Base-by-base conservation (phyloP, 306 rosid species). In the Oemleria cerasiformis region DNA sequence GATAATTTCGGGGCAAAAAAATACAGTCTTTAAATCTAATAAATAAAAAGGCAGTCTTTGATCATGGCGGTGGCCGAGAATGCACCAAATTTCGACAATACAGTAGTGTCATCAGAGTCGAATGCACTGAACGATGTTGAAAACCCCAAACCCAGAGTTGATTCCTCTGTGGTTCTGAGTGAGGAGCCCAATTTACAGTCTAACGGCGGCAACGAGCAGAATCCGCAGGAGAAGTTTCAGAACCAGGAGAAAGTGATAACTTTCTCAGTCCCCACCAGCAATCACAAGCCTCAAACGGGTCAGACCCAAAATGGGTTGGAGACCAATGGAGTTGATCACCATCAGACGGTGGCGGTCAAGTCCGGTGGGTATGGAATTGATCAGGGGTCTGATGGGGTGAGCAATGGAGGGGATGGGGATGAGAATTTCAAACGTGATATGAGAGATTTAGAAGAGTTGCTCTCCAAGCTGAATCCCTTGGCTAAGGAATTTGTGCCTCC, bases 401-500 rank as follows among this genome's bases (percentile, higher is more conserved):
- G 76, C 30, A 80, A 84, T 60, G 93, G 82, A 42, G 81, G 73
- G 6, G 74, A 82, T 21, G 87, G 79, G 42, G 88, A 76, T 20
- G 93, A 88, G 57, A 85, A 67, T 74, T 90, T 74, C 71, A 88
- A 90, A 70, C 78, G 81, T 20, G 95, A 91, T 43, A 94, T 94
- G 90, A 91, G 92, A 84, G 96, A 94, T 88, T 92, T 94, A 92
- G 99, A 82, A 57, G 96, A 91, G n/a, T 72, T 94, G 47, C 72
- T 94, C 62, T 91, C 97, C 10, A 91, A 94, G 90, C 70, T 94
- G 88, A 94, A 94, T 68, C 97, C 99, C 73, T 85, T 94, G 99
- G 99, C 97, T 62, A 87, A 94, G 88, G 99, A 94, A 63, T 94
- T 91, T 83, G 92, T 94, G 71, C 99, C 99, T 8, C 92, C 92